Conservation (phyloP, 305 asterid genomes). For the Salvia sclarea region DNA sequence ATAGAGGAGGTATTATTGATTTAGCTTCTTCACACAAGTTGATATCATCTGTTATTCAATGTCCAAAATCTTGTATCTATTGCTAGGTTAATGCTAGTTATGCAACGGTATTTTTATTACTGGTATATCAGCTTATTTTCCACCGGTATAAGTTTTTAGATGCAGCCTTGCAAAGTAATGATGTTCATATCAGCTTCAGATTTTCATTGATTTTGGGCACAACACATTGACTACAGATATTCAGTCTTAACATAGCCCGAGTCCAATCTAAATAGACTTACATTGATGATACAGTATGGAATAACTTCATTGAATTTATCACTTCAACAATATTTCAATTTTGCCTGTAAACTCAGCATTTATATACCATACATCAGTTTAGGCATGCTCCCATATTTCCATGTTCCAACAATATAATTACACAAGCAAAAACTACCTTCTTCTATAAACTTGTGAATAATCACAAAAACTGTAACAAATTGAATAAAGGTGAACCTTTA, state of each 20-base stretch:
- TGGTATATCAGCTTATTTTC: not conserved
- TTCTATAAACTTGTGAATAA: not conserved
- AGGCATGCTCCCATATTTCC: not conserved
- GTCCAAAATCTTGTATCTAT: slow-evolving; percentile 27
- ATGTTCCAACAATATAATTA: not conserved
- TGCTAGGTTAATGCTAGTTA: slow-evolving; percentile 21
- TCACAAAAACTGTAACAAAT: not conserved
- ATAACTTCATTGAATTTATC: not conserved
- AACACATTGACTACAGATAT: no score
- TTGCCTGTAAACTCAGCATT: not conserved
- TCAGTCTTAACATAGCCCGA: no score
- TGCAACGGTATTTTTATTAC: not conserved
- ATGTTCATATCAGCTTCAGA: not conserved
- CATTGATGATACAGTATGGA: no score
- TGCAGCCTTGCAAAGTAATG: not conserved
- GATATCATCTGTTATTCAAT: slow-evolving; percentile 11
- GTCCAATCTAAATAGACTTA: no score
- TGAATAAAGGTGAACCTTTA: not conserved
- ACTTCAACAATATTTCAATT: not conserved
- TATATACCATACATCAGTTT: not conserved
- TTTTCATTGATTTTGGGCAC: no score
- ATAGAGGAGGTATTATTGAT: not conserved
- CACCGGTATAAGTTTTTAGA: slow-evolving; percentile 9
- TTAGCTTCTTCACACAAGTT: slow-evolving; percentile 3
- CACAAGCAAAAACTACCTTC: not conserved